phyloP scores from a whole-genome alignment of 148 eudicot species.

The Cornus controversa region DNA sequence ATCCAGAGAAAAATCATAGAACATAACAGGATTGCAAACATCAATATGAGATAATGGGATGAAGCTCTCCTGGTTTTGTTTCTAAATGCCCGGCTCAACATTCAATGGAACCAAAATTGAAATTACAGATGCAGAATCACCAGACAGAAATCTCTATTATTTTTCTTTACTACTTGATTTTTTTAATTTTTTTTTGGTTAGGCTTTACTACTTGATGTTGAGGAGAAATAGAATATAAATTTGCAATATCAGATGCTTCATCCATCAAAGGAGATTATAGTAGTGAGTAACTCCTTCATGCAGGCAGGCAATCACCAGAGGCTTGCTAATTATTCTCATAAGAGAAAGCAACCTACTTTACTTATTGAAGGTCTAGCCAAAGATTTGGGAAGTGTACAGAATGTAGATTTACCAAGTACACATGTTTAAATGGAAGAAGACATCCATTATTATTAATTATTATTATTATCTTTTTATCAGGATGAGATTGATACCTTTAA shows the following conservation, averaged over 20 bases:
- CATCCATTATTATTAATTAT: neutral
- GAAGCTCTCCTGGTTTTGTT: neutral
- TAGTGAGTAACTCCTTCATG: neutral
- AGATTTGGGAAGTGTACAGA: neutral
- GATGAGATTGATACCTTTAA: slow-evolving; percentile 55
- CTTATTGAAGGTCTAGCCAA: neutral
- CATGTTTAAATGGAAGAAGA: neutral
- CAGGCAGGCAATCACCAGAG: neutral
- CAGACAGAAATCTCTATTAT: neutral
- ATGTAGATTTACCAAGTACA: neutral
- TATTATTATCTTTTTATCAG: neutral
- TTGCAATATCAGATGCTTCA: neutral
- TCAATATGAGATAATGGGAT: neutral
- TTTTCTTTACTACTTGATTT: neutral
- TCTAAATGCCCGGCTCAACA: neutral
- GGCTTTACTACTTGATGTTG: neutral
- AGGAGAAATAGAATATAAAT: neutral
- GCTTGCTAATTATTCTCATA: neutral
- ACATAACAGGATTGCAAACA: neutral
- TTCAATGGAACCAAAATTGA: neutral
- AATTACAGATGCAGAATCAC: neutral
- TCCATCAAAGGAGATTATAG: neutral
- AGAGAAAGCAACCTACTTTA: neutral
- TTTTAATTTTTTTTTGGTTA: no score
- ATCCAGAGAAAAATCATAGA: neutral